Base-by-base conservation (phyloP, 1,284 basidiomycete genomes). In the Mrakiaceae sp. region DNA sequence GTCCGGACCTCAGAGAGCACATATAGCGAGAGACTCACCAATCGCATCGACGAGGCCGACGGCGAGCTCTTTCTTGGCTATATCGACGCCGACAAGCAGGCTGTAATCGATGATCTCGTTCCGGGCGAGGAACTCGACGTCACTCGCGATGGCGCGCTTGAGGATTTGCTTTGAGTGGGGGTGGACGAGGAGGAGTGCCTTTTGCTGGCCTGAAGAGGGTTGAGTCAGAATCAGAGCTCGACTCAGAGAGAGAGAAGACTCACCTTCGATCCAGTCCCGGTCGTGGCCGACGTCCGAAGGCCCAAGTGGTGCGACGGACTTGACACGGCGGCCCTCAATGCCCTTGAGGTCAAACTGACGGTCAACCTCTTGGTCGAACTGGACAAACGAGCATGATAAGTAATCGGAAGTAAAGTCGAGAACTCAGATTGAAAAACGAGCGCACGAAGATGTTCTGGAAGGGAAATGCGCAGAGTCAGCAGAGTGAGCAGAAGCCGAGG, bases 31-130 rank as follows among this genome's bases (percentile, higher is more conserved):
- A 10, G 42, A 63, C 62, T 68, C 14, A 82, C 87, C 87, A 50
- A 90, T 88, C 0, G 87, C 88, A 72, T 90, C 87, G 4, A 90
- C 87, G 0, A 90, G 79, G 0, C 87, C 87, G 67, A 86, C 87
- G 42, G 81, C 81, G 63, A 89, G 83, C 70, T 86, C 80, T 68
- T 83, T 84, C 64, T 76, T 77, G 66, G 81, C 79, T 62, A 83
- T 80, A 69, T 88, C 84, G 9, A 90, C 77, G 11, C 79, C 70
- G 14, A 75, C 56, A 1, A 77, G 78, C 16, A 73, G 87, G 81
- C 86, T 88, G 70, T 89, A 90, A 71, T 90, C 87, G 86, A 89
- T 88, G 70, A 89, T 87, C 67, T 87, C 87, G 70, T 84, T 85
- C 69, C 76, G 81, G n/a, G 58, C 55, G 3, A 90, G 77, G 70